Evolutionary conservation across 164 flowering plant genomes (phyloP).

Genomic region (Tinospora cordifolia): DNA sequence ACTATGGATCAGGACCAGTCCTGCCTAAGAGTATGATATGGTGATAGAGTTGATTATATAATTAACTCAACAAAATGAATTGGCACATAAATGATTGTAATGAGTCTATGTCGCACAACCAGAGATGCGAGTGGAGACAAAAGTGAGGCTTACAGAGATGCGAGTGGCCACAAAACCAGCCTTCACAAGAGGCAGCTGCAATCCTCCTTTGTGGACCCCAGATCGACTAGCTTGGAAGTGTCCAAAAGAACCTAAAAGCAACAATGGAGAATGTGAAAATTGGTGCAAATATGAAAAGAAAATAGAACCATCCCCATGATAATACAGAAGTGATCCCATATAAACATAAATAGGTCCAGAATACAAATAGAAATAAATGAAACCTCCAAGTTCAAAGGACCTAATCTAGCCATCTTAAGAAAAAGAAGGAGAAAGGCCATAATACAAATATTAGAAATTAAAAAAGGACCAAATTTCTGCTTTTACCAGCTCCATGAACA

Average conservation of each 20-base stretch:
- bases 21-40: no score
- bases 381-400: background rate
- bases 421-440: background rate
- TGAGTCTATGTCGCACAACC: background rate
- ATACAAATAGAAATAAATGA: background rate
- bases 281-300: background rate
- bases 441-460: background rate
- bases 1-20: no score
- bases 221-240: constrained; percentile 98
- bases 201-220: constrained; percentile 92
- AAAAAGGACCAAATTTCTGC: background rate
- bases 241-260: constrained; percentile 82
- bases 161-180: constrained; percentile 99
- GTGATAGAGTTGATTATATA: no score
- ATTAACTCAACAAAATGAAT: background rate
- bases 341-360: background rate
- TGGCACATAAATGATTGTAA: background rate
- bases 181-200: constrained; percentile 63
- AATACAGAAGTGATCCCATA: no score
- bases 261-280: background rate
- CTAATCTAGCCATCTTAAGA: background rate
- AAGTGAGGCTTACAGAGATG: constrained; percentile 65
- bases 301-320: no score
- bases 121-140: background rate
- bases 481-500: constrained; percentile 92